A percentile compares a stretch with the other conserved stretches of the same genome.
phyloP scores from a whole-genome alignment of 2,329 filamentous ascomycete genomes.

The Arthrobotrys entomopaga region DNA sequence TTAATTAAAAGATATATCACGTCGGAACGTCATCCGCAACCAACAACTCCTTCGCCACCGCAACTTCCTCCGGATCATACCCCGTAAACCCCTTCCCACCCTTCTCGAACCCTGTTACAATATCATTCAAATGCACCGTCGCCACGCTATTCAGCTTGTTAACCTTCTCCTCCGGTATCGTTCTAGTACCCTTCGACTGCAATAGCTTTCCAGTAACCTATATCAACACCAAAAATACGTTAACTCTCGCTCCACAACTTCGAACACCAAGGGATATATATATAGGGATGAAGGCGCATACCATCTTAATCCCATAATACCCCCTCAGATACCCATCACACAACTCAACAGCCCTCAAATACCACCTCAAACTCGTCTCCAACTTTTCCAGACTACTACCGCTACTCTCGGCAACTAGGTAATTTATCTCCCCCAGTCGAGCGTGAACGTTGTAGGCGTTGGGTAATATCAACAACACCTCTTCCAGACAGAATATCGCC shows the following conservation, averaged over 20 bases:
- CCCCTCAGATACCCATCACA: slow-evolving; percentile 92
- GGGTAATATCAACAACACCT: slow-evolving; percentile 84
- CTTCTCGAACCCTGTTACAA: slow-evolving; percentile 72
- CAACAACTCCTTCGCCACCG: slow-evolving; percentile 75
- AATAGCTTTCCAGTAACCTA: slow-evolving; percentile 58
- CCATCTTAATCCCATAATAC: slow-evolving; percentile 88
- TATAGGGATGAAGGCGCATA: slow-evolving; percentile 60
- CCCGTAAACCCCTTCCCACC: slow-evolving; percentile 76
- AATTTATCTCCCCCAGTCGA: slow-evolving; percentile 80
- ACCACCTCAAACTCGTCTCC: slow-evolving; percentile 80
- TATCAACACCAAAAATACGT: slow-evolving; percentile 57
- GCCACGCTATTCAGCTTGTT: slow-evolving; percentile 77
- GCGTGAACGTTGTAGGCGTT: slow-evolving; percentile 91
- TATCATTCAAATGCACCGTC: slow-evolving; percentile 79
- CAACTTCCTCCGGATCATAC: slow-evolving; percentile 76
- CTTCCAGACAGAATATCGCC: slow-evolving; percentile 87
- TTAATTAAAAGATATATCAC: not conserved
- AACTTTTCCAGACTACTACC: slow-evolving; percentile 62
- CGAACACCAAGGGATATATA: not conserved
- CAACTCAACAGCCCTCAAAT: slow-evolving; percentile 89
- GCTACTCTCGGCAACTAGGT: slow-evolving; percentile 69
- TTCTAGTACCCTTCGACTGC: slow-evolving; percentile 36
- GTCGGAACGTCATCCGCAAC: slow-evolving; percentile 64
- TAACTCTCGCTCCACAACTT: not conserved
- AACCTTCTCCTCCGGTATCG: slow-evolving; percentile 65